Evolutionary conservation across 257 asterid genomes (phyloP).

Genomic region (Striga asiatica): DNA sequence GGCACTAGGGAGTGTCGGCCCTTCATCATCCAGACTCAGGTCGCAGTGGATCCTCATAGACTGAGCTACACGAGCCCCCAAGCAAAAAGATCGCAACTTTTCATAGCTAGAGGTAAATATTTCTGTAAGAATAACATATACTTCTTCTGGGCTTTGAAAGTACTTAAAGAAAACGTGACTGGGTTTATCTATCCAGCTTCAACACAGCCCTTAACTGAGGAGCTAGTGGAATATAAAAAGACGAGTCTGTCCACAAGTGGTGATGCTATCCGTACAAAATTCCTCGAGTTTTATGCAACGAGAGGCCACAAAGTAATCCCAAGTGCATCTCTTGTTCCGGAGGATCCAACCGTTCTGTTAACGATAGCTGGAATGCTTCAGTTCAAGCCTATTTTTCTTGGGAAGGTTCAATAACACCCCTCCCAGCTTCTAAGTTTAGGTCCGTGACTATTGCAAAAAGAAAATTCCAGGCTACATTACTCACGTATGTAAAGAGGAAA

Average conservation of each 20-base stretch:
- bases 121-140: not conserved
- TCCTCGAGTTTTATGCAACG: constrained; percentile 75
- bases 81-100: constrained; percentile 13
- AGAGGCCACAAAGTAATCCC: constrained; percentile 85
- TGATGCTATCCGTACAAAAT: constrained; percentile 67
- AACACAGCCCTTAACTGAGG: constrained; percentile 54
- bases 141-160: not conserved
- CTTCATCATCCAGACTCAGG: constrained; percentile 19
- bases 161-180: not conserved
- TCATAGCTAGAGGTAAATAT: constrained; percentile 37
- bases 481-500: not conserved
- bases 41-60: constrained; percentile 24
- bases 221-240: constrained; percentile 39
- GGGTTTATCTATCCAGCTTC: constrained; percentile 50
- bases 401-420: constrained; percentile 51
- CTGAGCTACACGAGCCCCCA: constrained; percentile 18
- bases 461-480: constrained; percentile 1
- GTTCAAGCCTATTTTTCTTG: constrained; percentile 94
- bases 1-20: constrained; percentile 39
- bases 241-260: constrained; percentile 41
- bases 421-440: constrained; percentile 16
- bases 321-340: constrained; percentile 93
- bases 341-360: constrained; percentile 88
- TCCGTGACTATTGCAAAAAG: constrained; percentile 8
- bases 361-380: constrained; percentile 99